Evolutionary conservation across 441 rosid species (phyloP).

Genomic region (Cnidoscolus chayamansa): DNA sequence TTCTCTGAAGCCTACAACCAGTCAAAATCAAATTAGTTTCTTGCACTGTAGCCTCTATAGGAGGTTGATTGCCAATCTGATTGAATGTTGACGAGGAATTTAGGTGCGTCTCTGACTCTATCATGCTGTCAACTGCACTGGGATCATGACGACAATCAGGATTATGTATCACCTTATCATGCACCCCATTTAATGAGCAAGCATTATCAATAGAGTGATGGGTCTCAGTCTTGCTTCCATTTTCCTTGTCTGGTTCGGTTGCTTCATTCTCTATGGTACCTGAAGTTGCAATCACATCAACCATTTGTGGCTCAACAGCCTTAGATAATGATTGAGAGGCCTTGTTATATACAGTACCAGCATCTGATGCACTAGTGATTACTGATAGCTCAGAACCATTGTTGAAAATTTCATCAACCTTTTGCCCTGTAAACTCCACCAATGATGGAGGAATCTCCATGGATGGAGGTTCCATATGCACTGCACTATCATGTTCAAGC

Average conservation of each 20-base stretch:
- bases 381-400: conserved; percentile 21
- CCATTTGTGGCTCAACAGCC: conserved; percentile 16
- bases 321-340: conserved; percentile 11
- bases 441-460: conserved; percentile 13
- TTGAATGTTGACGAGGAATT: conserved; percentile 4
- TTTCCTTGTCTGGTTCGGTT: conserved; percentile 14
- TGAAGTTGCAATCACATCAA: conserved; percentile 14
- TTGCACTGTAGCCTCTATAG: conserved; percentile 17
- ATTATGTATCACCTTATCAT: background rate
- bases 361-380: conserved; percentile 14
- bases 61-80: conserved; percentile 5
- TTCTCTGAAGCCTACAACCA: conserved; percentile 12
- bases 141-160: conserved; percentile 8
- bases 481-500: conserved; percentile 18
- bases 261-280: conserved; percentile 9
- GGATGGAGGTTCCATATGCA: conserved; percentile 17
- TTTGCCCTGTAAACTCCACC: conserved; percentile 8
- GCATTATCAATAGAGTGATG: background rate
- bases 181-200: conserved; percentile 4
- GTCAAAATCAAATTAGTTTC: conserved; percentile 19
- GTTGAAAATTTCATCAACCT: conserved; percentile 6
- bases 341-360: conserved; percentile 8
- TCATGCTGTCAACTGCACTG: conserved; percentile 5
- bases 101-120: conserved; percentile 14
- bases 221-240: conserved; percentile 16